A percentile compares a stretch with the other conserved stretches of the same genome.
Evolutionary conservation across 2,329 filamentous ascomycete genomes (phyloP).

Genomic region (Metarhizium brunneum): DNA sequence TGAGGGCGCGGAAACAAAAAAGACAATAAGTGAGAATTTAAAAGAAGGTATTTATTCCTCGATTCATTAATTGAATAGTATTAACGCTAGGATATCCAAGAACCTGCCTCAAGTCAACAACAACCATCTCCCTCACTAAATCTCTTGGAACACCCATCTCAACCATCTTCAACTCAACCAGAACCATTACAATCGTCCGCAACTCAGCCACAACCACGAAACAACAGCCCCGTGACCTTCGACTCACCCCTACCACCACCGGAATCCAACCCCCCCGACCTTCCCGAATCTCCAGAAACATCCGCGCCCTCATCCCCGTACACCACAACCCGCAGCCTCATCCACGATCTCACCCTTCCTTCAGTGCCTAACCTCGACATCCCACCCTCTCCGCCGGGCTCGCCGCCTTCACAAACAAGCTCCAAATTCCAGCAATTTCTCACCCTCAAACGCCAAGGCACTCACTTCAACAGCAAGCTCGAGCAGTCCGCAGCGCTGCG

Average conservation of each 20-base stretch:
- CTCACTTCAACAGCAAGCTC: slow-evolving; percentile 71
- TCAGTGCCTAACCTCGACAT: slow-evolving; percentile 64
- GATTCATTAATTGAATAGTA: background rate
- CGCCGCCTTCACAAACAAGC: slow-evolving; percentile 41
- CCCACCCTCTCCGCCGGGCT: slow-evolving; percentile 61
- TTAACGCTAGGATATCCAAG: background rate
- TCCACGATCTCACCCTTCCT: slow-evolving; percentile 67
- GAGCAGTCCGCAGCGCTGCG: slow-evolving; percentile 56
- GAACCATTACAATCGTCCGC: background rate
- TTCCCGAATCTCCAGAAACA: slow-evolving; percentile 11
- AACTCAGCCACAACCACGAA: background rate
- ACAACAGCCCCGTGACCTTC: slow-evolving; percentile 23
- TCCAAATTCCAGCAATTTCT: slow-evolving; percentile 68
- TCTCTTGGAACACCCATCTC: background rate
- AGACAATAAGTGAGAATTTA: background rate
- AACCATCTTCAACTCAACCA: background rate
- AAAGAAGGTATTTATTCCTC: background rate
- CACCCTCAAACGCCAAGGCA: slow-evolving; percentile 63
- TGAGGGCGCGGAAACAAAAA: background rate
- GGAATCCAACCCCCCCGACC: slow-evolving; percentile 12
- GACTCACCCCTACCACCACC: slow-evolving; percentile 30
- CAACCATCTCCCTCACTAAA: background rate
- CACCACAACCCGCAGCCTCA: slow-evolving; percentile 50
- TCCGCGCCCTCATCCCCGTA: slow-evolving; percentile 52
- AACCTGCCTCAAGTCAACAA: background rate